These are phyloP conservation scores for Candida sithepensis DNA, from an alignment of 805 yeast genomes.

Conservation along the genomic window DNA sequence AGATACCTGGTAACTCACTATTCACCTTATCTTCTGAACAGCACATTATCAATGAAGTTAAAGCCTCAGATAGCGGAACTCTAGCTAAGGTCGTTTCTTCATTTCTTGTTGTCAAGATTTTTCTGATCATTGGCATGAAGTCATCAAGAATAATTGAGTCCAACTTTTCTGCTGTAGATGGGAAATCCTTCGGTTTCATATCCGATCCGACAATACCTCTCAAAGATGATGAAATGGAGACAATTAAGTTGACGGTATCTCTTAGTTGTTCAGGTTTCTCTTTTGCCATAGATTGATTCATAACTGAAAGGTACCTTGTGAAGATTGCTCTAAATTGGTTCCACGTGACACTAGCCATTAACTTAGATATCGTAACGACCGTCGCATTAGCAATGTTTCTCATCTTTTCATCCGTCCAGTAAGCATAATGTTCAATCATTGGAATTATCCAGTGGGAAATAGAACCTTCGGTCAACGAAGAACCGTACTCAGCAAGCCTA, in stretches of 20 bases:
- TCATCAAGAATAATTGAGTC: conserved; percentile 51
- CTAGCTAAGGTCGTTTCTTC: conserved; percentile 76
- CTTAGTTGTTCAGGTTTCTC: conserved; percentile 43
- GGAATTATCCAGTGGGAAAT: conserved; percentile 83
- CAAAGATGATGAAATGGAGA: conserved; percentile 49
- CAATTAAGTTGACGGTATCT: conserved; percentile 56
- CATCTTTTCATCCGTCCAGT: conserved; percentile 52
- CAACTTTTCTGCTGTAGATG: conserved; percentile 31
- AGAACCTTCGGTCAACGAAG: conserved; percentile 48
- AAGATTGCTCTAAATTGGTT: conserved; percentile 75
- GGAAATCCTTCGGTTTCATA: conserved; percentile 33
- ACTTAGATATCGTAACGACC: conserved; percentile 52
- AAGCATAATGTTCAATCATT: conserved; percentile 75
- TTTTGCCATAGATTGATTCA: conserved; percentile 18
- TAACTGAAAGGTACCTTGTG: conserved; percentile 52
- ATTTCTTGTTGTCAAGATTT: conserved; percentile 58
- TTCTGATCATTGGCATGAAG: conserved; percentile 58
- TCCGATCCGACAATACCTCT: conserved; percentile 9
- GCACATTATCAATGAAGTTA: conserved; percentile 62
- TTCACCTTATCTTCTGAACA: conserved; percentile 54
- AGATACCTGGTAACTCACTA: conserved; percentile 69
- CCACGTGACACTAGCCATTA: conserved; percentile 64
- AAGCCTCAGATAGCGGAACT: conserved; percentile 77
- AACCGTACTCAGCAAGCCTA: conserved; percentile 47
- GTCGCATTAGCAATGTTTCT: conserved; percentile 67